Conservation (phyloP, 1,139 yeast species). For the Taphrina communis region DNA sequence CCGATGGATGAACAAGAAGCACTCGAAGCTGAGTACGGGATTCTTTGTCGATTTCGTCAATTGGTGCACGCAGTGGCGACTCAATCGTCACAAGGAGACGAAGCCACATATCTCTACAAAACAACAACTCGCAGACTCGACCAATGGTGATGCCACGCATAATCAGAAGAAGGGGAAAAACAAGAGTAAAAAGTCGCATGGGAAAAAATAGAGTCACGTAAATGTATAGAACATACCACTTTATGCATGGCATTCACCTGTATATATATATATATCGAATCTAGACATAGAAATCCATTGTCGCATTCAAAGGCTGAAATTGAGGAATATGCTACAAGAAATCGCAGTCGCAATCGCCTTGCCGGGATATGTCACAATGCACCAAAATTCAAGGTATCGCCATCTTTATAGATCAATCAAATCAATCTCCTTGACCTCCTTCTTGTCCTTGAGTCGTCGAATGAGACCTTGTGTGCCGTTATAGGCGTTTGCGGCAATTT, state of each 20-base stretch:
- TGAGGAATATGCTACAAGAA: neutral
- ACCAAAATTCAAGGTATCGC: neutral
- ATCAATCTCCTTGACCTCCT: slow-evolving; percentile 4
- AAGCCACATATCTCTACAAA: too few relatives aligned
- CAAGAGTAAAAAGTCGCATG: neutral
- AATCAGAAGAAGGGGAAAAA: neutral
- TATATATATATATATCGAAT: too few relatives aligned
- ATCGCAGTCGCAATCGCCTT: neutral
- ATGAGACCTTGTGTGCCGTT: slow-evolving; percentile 32
- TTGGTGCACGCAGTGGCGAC: slow-evolving; percentile 56
- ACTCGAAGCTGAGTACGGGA: slow-evolving; percentile 62
- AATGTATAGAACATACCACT: too few relatives aligned
- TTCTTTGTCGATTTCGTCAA: slow-evolving; percentile 79
- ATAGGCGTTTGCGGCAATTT: slow-evolving; percentile 24
- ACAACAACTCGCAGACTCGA: too few relatives aligned
- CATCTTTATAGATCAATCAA: slow-evolving; percentile 6
- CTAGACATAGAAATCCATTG: too few relatives aligned
- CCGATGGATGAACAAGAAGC: slow-evolving; percentile 61
- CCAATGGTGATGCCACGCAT: too few relatives aligned
- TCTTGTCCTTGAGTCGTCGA: slow-evolving; percentile 25
- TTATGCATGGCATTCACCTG: too few relatives aligned
- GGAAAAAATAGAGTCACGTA: neutral
- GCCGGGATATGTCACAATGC: neutral
- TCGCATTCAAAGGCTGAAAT: too few relatives aligned
- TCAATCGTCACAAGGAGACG: slow-evolving; percentile 13